Evolutionary conservation across 1,284 basidiomycete species (phyloP).

Genomic region (Crepidotus sp.): DNA sequence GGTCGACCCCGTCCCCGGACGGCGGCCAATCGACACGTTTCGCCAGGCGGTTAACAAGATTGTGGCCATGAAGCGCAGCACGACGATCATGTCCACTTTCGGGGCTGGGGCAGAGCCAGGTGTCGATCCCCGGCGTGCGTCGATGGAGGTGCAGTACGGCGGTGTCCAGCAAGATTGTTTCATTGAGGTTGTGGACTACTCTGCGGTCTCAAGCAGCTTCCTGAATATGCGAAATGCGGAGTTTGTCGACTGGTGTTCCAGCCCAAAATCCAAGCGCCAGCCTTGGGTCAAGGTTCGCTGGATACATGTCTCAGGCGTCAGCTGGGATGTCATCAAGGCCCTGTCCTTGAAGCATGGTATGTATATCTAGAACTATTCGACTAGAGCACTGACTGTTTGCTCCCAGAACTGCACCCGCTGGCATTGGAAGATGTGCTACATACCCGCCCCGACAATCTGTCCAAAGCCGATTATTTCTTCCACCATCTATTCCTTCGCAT

Average conservation of each 20-base stretch:
- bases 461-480: conserved; percentile 62
- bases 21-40: conserved; percentile 16
- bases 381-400: not conserved
- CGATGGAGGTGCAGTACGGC: conserved; percentile 40
- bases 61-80: conserved; percentile 39
- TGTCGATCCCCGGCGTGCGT: conserved; percentile 43
- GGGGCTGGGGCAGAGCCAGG: conserved; percentile 55
- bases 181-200: conserved; percentile 58
- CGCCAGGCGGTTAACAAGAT: conserved; percentile 15
- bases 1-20: not conserved
- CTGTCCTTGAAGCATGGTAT: conserved; percentile 56
- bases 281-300: conserved; percentile 53
- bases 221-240: conserved; percentile 46
- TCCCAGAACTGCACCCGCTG: conserved; percentile 56
- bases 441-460: conserved; percentile 44
- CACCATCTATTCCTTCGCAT: conserved; percentile 51
- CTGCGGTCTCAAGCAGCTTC: conserved; percentile 38
- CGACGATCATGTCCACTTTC: conserved; percentile 26
- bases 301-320: conserved; percentile 63
- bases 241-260: conserved; percentile 39
- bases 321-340: conserved; percentile 61
- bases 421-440: conserved; percentile 66
- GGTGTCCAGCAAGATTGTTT: conserved; percentile 48
- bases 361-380: conserved; percentile 14
- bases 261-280: conserved; percentile 30